A percentile compares a stretch with the other conserved stretches of the same genome.
phyloP scores from a whole-genome alignment of 78 protist genomes.

The Pelomyxa schiedti region DNA sequence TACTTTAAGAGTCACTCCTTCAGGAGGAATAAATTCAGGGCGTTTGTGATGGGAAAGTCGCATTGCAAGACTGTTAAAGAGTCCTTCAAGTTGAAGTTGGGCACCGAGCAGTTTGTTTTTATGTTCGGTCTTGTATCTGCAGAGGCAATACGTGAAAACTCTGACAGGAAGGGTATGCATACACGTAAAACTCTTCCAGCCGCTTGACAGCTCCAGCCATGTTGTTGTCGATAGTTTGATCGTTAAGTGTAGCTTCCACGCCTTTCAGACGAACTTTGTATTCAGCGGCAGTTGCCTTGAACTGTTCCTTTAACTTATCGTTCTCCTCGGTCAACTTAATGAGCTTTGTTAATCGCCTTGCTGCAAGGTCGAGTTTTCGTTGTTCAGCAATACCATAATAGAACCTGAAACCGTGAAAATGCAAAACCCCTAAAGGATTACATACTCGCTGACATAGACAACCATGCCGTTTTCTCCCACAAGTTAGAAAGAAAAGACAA shows the following conservation, averaged over 20 bases:
- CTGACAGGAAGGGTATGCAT: no score
- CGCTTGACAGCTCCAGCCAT: neutral
- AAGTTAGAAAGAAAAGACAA: no score
- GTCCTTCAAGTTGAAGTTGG: neutral
- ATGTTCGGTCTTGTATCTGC: neutral
- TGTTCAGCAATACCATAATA: neutral
- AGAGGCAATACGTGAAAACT: no score
- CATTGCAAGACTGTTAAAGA: neutral
- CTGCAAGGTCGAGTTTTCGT: neutral
- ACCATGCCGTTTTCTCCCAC: no score
- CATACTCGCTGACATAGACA: no score
- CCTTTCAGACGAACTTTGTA: neutral
- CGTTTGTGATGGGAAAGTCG: neutral
- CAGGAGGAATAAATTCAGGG: neutral
- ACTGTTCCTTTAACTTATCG: neutral
- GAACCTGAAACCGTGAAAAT: no score
- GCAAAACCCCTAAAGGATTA: no score
- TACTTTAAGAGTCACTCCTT: neutral
- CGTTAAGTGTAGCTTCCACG: neutral
- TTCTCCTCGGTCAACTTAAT: neutral
- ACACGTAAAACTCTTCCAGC: neutral
- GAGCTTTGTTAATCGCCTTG: neutral
- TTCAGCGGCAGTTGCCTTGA: neutral
- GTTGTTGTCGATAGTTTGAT: neutral
- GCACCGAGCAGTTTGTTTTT: neutral